Percentiles rank a stretch among this genome's conserved stretches.
phyloP scores from a whole-genome alignment of 139 green algal species.

The Auxenochlorella pyrenoidosa region DNA sequence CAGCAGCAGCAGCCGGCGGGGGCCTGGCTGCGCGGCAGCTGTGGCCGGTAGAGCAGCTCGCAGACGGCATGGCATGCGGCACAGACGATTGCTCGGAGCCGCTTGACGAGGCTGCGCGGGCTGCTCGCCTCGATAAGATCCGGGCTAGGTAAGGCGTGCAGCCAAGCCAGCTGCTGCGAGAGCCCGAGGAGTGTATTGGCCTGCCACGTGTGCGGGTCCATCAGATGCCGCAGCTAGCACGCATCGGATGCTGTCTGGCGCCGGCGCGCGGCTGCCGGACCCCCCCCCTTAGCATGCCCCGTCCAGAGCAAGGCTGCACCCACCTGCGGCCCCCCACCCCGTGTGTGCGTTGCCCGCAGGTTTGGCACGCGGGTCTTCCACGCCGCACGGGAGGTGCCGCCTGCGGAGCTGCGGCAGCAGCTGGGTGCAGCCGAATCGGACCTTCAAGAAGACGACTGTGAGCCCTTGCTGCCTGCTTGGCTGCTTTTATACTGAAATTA shows the following conservation, averaged over 20 bases:
- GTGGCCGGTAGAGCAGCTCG: neutral
- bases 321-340: too few relatives aligned
- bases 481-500: too few relatives aligned
- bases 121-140: neutral
- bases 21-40: neutral
- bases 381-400: neutral
- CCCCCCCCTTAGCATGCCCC: too few relatives aligned
- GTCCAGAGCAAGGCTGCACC: too few relatives aligned
- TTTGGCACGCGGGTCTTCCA: slow-evolving; percentile 3
- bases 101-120: neutral
- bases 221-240: neutral
- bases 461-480: neutral
- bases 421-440: slow-evolving; percentile 4
- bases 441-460: neutral
- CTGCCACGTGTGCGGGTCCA: neutral
- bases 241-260: too few relatives aligned
- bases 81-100: too few relatives aligned
- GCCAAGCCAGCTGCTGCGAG: neutral
- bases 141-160: neutral
- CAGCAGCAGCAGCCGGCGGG: neutral
- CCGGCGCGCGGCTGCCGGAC: neutral
- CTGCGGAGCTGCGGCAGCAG: slow-evolving; percentile 8
- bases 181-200: neutral
- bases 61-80: too few relatives aligned
- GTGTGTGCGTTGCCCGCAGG: neutral